These are phyloP conservation scores for Magnaporthales sp. DNA, from an alignment of 2,329 filamentous ascomycete genomes.

Conservation along the genomic window DNA sequence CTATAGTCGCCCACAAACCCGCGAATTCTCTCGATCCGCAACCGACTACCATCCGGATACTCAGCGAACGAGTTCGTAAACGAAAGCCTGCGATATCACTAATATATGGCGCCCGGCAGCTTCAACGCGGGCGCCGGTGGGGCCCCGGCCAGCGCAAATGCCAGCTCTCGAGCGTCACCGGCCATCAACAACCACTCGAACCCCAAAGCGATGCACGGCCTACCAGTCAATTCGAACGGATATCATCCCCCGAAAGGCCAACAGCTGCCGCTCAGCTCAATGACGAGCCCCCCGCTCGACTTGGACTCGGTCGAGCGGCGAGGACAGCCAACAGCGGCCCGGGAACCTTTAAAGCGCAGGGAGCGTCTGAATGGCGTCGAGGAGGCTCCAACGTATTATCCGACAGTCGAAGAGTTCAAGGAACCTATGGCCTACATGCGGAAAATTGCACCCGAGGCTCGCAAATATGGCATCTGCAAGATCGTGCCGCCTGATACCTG, in stretches of 20 bases:
- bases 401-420: constrained; percentile 88
- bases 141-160: constrained; percentile 26
- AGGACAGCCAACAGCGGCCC: constrained; percentile 68
- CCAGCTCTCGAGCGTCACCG: constrained; percentile 44
- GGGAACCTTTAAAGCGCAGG: constrained; percentile 69
- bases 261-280: constrained; percentile 45
- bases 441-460: constrained; percentile 81
- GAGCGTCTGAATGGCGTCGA: constrained; percentile 74
- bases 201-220: constrained; percentile 36
- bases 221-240: constrained; percentile 43
- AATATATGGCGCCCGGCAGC: constrained; percentile 5
- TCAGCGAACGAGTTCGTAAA: not conserved
- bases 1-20: not conserved
- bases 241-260: constrained; percentile 42
- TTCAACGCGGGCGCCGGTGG: not conserved
- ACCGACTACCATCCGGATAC: not conserved
- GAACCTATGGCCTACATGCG: constrained; percentile 90
- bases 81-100: not conserved
- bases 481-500: constrained; percentile 89
- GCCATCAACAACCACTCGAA: constrained; percentile 27
- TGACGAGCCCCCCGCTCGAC: constrained; percentile 60
- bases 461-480: constrained; percentile 86
- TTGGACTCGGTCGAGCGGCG: constrained; percentile 85
- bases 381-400: constrained; percentile 84
- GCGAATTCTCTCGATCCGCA: not conserved